Conservation (phyloP, 441 rosid genomes). For the Bruguiera hainesii region DNA sequence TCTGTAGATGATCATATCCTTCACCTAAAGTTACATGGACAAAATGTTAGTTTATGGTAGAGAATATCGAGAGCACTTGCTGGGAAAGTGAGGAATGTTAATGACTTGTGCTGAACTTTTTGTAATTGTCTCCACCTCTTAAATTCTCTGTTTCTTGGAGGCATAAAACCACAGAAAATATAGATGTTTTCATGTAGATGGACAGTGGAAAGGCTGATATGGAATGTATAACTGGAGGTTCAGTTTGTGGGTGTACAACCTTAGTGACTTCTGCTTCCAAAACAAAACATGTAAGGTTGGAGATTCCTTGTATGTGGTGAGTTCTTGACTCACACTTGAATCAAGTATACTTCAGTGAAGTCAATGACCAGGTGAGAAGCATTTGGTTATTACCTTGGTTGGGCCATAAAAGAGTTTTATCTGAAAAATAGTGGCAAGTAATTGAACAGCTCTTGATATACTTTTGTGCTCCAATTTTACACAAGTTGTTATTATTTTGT, state of each 20-base stretch:
- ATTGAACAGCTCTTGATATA: neutral
- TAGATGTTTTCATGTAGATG: constrained; percentile 18
- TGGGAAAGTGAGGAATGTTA: constrained; percentile 74
- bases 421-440: neutral
- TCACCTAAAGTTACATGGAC: constrained; percentile 15
- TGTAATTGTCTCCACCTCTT: constrained; percentile 33
- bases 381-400: too few relatives aligned
- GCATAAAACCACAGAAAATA: constrained; percentile 6
- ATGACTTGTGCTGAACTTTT: constrained; percentile 65
- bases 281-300: constrained; percentile 82
- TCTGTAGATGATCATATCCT: constrained; percentile 8
- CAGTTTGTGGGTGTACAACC: constrained; percentile 84
- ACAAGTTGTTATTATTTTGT: neutral
- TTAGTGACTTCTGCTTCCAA: constrained; percentile 74
- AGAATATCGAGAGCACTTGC: constrained; percentile 16
- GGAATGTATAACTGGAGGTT: constrained; percentile 88
- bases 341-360: neutral
- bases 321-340: constrained; percentile 19
- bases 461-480: neutral
- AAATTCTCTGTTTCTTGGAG: constrained; percentile 2
- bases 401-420: neutral
- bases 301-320: constrained; percentile 85
- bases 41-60: too few relatives aligned
- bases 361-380: neutral
- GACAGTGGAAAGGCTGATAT: constrained; percentile 52